Conservation (phyloP, 2,329 filamentous ascomycete genomes). For the Colletotrichum aenigma region DNA sequence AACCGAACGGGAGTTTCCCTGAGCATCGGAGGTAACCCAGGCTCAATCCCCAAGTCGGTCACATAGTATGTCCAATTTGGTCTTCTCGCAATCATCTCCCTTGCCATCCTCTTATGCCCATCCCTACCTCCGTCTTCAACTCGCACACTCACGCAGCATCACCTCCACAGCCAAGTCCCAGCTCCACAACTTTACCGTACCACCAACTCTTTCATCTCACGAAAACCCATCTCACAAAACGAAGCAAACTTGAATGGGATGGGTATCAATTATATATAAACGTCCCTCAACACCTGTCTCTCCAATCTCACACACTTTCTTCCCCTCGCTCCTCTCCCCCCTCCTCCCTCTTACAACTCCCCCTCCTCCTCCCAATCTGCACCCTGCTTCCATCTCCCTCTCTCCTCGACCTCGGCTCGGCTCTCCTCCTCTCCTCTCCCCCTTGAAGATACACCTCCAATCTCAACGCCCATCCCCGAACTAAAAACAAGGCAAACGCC, state of each 20-base stretch:
- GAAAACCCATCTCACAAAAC: no score
- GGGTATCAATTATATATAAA: constrained; percentile 14
- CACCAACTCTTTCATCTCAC: no score
- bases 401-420: neutral
- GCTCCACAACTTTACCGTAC: no score
- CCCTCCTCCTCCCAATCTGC: neutral
- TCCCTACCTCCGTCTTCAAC: neutral
- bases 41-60: neutral
- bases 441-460: neutral
- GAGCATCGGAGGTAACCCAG: neutral
- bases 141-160: no score
- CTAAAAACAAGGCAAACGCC: neutral
- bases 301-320: neutral
- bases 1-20: neutral
- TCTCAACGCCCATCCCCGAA: neutral
- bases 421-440: neutral
- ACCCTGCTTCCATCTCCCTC: neutral
- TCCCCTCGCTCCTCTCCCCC: neutral
- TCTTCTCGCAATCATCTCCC: neutral
- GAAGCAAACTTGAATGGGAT: constrained; percentile 39
- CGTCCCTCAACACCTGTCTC: neutral
- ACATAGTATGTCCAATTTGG: neutral
- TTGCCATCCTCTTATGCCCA: neutral
- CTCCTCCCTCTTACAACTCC: neutral
- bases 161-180: no score